These are phyloP conservation scores for Mucor saturninus DNA, from an alignment of 371 early-diverging fungal species.

Conservation along the genomic window DNA sequence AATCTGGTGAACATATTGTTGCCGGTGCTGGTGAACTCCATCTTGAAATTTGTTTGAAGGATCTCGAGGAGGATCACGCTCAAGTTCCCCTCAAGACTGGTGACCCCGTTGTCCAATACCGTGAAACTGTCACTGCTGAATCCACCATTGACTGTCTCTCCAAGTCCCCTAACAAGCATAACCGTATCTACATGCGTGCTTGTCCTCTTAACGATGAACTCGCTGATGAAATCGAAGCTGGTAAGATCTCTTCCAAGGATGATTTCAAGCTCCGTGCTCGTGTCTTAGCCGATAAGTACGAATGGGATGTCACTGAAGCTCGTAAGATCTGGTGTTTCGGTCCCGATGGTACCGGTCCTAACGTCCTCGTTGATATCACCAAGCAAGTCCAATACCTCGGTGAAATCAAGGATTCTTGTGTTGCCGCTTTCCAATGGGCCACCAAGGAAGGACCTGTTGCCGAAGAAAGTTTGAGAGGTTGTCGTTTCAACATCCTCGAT, in stretches of 20 bases:
- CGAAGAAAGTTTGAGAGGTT: conserved; percentile 90
- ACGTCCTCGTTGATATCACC: conserved; percentile 96
- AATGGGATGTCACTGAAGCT: conserved; percentile 98
- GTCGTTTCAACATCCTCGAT: conserved; percentile 99
- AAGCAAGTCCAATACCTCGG: conserved; percentile 99
- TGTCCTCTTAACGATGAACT: conserved; percentile 90
- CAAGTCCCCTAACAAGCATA: conserved; percentile 99
- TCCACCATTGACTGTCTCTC: conserved; percentile 85
- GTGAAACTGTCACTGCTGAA: conserved; percentile 94
- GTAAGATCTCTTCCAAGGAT: conserved; percentile 90
- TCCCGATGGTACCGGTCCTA: conserved; percentile 96
- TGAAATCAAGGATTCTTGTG: conserved; percentile 99
- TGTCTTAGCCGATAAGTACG: conserved; percentile 90
- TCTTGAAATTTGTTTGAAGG: conserved; percentile 99
- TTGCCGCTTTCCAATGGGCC: conserved; percentile 96
- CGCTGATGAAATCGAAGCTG: conserved; percentile 83
- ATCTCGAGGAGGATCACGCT: conserved; percentile 99
- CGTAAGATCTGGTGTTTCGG: conserved; percentile 99
- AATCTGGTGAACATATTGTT: conserved; percentile 98
- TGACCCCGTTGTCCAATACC: conserved; percentile 98
- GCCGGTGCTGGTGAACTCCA: conserved; percentile 99
- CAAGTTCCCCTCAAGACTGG: conserved; percentile 94
- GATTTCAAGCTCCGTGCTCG: conserved; percentile 98
- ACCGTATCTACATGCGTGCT: conserved; percentile 99
- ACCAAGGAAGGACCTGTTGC: conserved; percentile 94